Conservation (phyloP, 2,329 filamentous ascomycete species). For the Fusarium sp. region DNA sequence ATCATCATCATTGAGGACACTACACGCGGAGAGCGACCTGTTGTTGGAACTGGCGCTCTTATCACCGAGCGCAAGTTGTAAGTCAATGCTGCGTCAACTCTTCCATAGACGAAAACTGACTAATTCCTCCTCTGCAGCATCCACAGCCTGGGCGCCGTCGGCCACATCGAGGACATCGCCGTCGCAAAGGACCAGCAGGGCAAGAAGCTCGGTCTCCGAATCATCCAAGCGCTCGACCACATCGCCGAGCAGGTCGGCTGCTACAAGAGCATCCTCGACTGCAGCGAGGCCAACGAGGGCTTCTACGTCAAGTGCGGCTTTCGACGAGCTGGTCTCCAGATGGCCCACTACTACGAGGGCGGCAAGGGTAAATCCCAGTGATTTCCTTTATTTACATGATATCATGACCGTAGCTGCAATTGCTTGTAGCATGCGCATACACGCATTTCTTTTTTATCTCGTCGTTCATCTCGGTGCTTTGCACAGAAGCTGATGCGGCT, state of each 20-base stretch:
- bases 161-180: conserved; percentile 98
- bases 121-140: conserved; percentile 63
- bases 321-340: conserved; percentile 89
- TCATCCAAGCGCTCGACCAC: conserved; percentile 93
- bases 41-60: conserved; percentile 92
- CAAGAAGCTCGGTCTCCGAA: conserved; percentile 91
- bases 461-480: conserved; percentile 27
- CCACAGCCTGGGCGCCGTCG: conserved; percentile 82
- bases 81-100: conserved; percentile 49
- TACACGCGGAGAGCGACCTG: conserved; percentile 61
- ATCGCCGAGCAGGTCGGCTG: conserved; percentile 90
- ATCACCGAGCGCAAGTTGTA: conserved; percentile 96
- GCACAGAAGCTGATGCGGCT: conserved; percentile 42
- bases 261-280: conserved; percentile 98
- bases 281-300: conserved; percentile 93
- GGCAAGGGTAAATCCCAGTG: conserved; percentile 59
- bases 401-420: neutral
- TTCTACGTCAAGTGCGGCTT: conserved; percentile 99
- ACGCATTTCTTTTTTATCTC: conserved; percentile 14
- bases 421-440: neutral
- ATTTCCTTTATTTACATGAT: conserved; percentile 26
- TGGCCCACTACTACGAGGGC: conserved; percentile 91
- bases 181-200: conserved; percentile 96
- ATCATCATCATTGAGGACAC: conserved; percentile 86
- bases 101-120: conserved; percentile 29